These are phyloP conservation scores for Saccharomyces hybrid DNA, from an alignment of 1,139 yeast species.

Conservation along the genomic window DNA sequence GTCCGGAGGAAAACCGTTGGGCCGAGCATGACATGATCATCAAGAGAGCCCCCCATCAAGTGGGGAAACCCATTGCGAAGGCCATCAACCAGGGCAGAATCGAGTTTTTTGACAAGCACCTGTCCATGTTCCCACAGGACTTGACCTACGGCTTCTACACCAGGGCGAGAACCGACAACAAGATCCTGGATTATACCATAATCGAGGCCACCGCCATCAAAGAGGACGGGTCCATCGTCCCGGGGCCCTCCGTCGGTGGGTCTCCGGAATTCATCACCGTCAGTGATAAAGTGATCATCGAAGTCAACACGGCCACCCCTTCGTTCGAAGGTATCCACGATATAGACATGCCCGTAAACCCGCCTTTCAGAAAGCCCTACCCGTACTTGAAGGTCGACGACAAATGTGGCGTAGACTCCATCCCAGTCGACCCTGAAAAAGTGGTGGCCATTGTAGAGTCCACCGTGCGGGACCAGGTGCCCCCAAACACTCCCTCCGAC, in stretches of 20 bases:
- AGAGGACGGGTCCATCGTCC: slow-evolving; percentile 86
- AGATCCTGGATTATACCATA: slow-evolving; percentile 72
- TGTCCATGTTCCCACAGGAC: slow-evolving; percentile 97
- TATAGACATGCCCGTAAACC: slow-evolving; percentile 83
- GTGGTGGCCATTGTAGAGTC: slow-evolving; percentile 92
- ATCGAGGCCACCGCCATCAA: slow-evolving; percentile 96
- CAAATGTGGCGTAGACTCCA: slow-evolving; percentile 61
- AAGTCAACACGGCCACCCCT: slow-evolving; percentile 87
- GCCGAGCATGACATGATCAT: slow-evolving; percentile 80
- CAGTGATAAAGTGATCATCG: slow-evolving; percentile 84
- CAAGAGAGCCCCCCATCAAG: slow-evolving; percentile 95
- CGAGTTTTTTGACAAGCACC: slow-evolving; percentile 86
- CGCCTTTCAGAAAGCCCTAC: slow-evolving; percentile 84
- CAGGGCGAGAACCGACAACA: slow-evolving; percentile 51
- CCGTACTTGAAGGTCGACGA: slow-evolving; percentile 74
- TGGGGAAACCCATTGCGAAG: slow-evolving; percentile 87
- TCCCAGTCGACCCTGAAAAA: slow-evolving; percentile 82
- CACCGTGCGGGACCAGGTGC: slow-evolving; percentile 64
- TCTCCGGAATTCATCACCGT: slow-evolving; percentile 85
- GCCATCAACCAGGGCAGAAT: slow-evolving; percentile 87
- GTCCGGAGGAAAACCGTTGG: slow-evolving; percentile 94
- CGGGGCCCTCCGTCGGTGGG: slow-evolving; percentile 98
- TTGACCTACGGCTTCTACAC: slow-evolving; percentile 91
- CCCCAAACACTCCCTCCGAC: slow-evolving; percentile 85
- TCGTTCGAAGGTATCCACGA: slow-evolving; percentile 95